Evolutionary conservation across 345 rosid genomes (phyloP).

Genomic region (Abelmoschus esculentus): DNA sequence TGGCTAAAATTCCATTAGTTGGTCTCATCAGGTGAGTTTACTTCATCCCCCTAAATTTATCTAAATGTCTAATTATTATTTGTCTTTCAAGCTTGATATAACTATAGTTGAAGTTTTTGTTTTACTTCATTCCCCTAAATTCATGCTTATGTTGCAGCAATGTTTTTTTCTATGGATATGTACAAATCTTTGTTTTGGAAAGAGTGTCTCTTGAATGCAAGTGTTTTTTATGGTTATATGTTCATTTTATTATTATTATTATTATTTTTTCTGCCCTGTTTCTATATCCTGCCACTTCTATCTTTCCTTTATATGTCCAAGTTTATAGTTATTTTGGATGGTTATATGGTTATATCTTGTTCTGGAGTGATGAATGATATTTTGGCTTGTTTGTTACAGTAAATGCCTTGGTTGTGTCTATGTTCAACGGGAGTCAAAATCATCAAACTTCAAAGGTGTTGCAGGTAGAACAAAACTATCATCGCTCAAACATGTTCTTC

Average conservation of each 20-base stretch:
- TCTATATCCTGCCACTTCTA: background rate
- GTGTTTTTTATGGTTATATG: background rate
- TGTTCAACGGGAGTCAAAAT: constrained; percentile 93
- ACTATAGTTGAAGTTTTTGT: background rate
- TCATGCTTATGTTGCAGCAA: too few species aligned
- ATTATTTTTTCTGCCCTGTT: background rate
- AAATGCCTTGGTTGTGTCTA: constrained; percentile 95
- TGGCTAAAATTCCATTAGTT: background rate
- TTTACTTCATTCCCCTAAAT: background rate
- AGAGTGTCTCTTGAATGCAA: background rate
- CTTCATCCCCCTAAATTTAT: background rate
- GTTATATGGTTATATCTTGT: too few species aligned
- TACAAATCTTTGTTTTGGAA: background rate
- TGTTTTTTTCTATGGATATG: background rate
- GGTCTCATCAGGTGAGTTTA: background rate
- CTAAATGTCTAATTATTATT: background rate
- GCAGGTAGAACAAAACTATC: constrained; percentile 1
- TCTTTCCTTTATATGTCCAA: too few species aligned
- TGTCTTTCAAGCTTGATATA: background rate
- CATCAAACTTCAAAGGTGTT: constrained; percentile 91
- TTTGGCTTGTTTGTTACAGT: constrained; percentile 44
- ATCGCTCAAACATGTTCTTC: background rate
- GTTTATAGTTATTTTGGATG: too few species aligned
- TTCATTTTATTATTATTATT: background rate
- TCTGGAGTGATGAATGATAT: constrained; percentile 3